These are phyloP conservation scores for Telfairia occidentalis DNA, from an alignment of 331 rosid genomes.

Conservation along the genomic window DNA sequence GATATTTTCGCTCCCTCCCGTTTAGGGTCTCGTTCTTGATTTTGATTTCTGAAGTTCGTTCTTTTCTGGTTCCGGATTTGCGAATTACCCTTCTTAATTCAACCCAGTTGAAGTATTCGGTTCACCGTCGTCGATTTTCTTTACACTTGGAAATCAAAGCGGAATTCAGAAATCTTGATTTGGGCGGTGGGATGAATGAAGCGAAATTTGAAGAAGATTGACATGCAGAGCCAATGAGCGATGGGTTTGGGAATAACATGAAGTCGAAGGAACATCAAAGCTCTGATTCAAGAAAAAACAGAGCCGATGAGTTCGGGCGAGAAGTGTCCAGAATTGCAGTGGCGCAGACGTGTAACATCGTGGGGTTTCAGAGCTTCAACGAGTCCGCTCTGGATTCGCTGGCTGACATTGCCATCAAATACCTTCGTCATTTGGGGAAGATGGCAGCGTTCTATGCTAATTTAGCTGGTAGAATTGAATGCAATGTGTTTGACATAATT, in stretches of 20 bases:
- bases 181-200: neutral
- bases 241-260: constrained; percentile 27
- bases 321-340: constrained; percentile 46
- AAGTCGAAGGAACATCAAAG: constrained; percentile 19
- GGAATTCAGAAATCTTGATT: neutral
- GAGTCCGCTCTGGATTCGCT: constrained; percentile 53
- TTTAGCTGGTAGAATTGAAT: constrained; percentile 62
- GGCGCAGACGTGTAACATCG: constrained; percentile 48
- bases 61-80: neutral
- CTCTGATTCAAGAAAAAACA: constrained; percentile 9
- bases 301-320: constrained; percentile 43
- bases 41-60: neutral
- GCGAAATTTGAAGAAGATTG: neutral
- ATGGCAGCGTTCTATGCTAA: constrained; percentile 42
- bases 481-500: constrained; percentile 49
- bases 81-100: neutral
- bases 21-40: neutral
- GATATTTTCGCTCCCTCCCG: neutral
- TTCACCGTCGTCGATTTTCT: no score
- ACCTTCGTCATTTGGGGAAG: constrained; percentile 56
- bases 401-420: constrained; percentile 45
- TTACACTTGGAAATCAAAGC: neutral
- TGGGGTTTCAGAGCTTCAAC: constrained; percentile 46
- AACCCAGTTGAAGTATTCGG: neutral
- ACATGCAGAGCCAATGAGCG: constrained; percentile 27